These are phyloP conservation scores for Heliamphora exappendiculata DNA, from an alignment of 148 eudicot genomes.

Conservation along the genomic window DNA sequence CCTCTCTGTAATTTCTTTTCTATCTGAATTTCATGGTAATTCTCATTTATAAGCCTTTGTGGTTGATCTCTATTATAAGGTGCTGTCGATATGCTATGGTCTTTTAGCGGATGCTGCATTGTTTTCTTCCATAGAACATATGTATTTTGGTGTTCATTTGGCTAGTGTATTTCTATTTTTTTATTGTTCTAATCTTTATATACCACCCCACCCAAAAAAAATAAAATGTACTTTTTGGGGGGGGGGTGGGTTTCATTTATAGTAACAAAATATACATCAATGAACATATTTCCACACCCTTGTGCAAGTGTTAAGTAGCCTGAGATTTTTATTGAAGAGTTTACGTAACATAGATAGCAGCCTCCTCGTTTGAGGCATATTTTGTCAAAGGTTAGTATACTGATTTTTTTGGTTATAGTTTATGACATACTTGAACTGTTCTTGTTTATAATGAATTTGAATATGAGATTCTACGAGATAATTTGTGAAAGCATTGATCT, in stretches of 20 bases:
- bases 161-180: not conserved
- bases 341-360: not conserved
- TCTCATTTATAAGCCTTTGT: not conserved
- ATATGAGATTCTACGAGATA: not conserved
- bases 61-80: not conserved
- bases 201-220: no score
- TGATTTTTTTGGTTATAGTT: not conserved
- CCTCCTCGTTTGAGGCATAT: not conserved
- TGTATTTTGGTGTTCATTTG: no score
- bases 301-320: no score
- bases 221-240: no score
- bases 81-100: not conserved
- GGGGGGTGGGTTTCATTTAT: no score
- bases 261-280: no score
- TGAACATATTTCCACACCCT: no score
- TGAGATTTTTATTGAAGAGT: no score
- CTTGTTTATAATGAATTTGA: not conserved
- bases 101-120: not conserved
- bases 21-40: not conserved
- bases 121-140: no score
- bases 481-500: not conserved
- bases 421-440: not conserved
- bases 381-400: not conserved
- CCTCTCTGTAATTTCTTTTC: not conserved
- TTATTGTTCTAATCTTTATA: not conserved